These are phyloP conservation scores for Zymoseptoria crescenta DNA, from an alignment of 2,329 filamentous ascomycete genomes.

Conservation along the genomic window DNA sequence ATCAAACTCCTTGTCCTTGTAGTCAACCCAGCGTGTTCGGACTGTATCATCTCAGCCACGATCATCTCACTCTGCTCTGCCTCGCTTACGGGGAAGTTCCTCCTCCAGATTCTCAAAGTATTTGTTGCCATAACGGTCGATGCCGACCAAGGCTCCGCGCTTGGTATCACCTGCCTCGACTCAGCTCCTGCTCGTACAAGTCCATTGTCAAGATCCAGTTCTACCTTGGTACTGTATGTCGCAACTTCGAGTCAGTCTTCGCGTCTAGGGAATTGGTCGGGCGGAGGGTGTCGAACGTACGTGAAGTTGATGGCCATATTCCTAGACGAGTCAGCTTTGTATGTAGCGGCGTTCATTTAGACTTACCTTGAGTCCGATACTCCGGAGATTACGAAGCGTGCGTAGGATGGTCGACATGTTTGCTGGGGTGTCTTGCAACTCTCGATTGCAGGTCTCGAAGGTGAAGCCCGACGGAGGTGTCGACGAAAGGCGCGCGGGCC, in stretches of 20 bases:
- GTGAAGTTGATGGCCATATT: conserved; percentile 87
- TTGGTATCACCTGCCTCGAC: conserved; percentile 78
- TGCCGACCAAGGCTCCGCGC: conserved; percentile 74
- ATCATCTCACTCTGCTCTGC: conserved; percentile 1
- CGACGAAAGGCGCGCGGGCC: background rate
- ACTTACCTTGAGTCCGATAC: conserved; percentile 76
- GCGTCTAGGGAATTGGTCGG: conserved; percentile 3
- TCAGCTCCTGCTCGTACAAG: conserved; percentile 23
- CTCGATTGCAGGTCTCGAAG: conserved; percentile 1
- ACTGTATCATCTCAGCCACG: conserved; percentile 45
- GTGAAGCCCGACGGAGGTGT: background rate
- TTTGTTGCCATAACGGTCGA: conserved; percentile 92
- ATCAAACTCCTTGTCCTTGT: conserved; percentile 79
- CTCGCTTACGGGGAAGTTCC: conserved; percentile 74
- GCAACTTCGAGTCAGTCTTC: conserved; percentile 11
- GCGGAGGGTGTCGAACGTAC: conserved; percentile 48
- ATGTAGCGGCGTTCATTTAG: background rate
- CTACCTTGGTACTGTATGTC: conserved; percentile 30
- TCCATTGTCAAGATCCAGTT: conserved; percentile 6
- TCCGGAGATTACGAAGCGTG: conserved; percentile 79
- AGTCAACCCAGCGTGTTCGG: conserved; percentile 95
- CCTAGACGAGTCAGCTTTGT: conserved; percentile 46
- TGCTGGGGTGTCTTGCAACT: conserved; percentile 25
- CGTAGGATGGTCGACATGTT: conserved; percentile 85
- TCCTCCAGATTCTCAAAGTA: conserved; percentile 88